Conservation (phyloP, 1,139 yeast genomes). For the Arxiozyma slooffiae region DNA sequence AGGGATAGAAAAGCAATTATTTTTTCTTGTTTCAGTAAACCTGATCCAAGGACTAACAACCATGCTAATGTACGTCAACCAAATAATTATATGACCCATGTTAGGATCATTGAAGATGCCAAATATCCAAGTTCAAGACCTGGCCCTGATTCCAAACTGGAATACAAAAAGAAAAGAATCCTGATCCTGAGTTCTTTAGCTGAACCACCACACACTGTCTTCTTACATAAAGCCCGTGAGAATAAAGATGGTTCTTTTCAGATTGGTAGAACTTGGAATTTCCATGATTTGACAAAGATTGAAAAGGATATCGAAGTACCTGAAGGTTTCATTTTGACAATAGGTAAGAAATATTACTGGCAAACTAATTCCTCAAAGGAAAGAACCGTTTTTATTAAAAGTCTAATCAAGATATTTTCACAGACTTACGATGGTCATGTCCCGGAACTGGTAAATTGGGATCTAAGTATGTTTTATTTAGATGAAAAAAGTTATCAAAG, state of each 20-base stretch:
- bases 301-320: conserved; percentile 43
- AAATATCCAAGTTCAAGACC: conserved; percentile 40
- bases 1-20: conserved; percentile 39
- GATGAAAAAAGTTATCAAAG: conserved; percentile 32
- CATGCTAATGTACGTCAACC: conserved; percentile 16
- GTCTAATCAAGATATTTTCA: conserved; percentile 53
- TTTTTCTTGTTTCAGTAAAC: conserved; percentile 37
- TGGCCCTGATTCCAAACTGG: conserved; percentile 33
- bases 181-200: conserved; percentile 39
- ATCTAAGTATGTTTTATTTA: conserved; percentile 31
- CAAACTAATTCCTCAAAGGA: conserved; percentile 61
- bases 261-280: conserved; percentile 89
- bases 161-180: conserved; percentile 39
- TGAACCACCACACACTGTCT: conserved; percentile 51
- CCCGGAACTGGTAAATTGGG: conserved; percentile 51
- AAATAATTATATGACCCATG: conserved; percentile 52
- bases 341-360: conserved; percentile 86
- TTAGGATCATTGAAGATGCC: conserved; percentile 45
- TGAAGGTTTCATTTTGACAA: conserved; percentile 50
- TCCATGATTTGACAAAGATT: conserved; percentile 57
- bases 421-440: conserved; percentile 58
- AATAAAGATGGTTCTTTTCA: conserved; percentile 68
- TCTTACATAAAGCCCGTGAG: conserved; percentile 79
- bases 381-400: conserved; percentile 54
- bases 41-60: conserved; percentile 31